Base-by-base conservation (phyloP, 164 flowering plant genomes). In the Akebia trifoliata region DNA sequence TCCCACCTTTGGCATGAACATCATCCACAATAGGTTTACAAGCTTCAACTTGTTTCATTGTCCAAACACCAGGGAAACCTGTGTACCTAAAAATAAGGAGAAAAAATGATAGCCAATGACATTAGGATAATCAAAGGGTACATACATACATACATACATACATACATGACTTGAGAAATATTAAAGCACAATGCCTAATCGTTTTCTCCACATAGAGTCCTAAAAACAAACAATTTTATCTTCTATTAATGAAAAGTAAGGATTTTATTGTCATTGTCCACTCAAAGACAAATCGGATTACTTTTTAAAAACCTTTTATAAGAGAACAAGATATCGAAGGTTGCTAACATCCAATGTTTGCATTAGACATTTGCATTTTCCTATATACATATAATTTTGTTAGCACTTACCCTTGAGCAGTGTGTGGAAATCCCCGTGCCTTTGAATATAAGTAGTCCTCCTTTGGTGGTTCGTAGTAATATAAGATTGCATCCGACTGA, bases 381-480 rank as follows among this genome's bases (percentile, higher is more conserved):
- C 5, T 34, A 34, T 4, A 34, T 4, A 34, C 6, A 34, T 34
- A 4, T 4, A 4, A 22, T 20, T 12, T 47, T 7, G 8, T 17
- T 4, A 6, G 8, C 4, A 26, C 0, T 50, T 73, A 82, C 85
- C 88, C 85, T 61, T 67, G 81, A 54, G 82, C 81, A 21, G 83
- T 78, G 39, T 75, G n/a, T 78, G 0, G 84, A 77, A 50, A 81
- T 60, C 5, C 75, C 79, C 32, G 81, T 61, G 8, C 84, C 82
- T 69, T 83, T 84, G 15, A 76, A 4, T 2, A 83, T 79, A 37
- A 83, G 63, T 45, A 83, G 58, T 5, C 86, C 89, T 0, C 89
- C 86, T 14, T 62, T 49, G n/a, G 86, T 35, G 3, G 81, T 26
- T 74, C 86, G 6, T 76, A 74, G 63, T 83, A 83, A 46, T 83